Evolutionary conservation across 2,329 filamentous ascomycete genomes (phyloP), one percentile per base, ranked within the genome.

Genomic region (Colletotrichum spinosum): DNA sequence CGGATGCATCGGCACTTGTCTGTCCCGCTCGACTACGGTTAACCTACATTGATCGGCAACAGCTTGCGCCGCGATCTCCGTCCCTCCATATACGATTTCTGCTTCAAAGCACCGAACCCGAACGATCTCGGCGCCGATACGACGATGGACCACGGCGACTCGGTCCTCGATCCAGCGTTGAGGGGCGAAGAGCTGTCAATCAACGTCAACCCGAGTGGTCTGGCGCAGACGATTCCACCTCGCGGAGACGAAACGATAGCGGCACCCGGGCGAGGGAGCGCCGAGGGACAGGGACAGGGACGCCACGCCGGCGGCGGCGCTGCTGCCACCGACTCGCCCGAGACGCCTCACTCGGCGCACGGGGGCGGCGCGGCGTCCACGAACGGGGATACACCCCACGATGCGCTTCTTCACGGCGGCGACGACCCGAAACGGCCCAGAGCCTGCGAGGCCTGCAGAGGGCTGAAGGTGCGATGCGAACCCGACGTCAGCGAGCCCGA

Each of bases 381-480:
- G 25, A 25, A 25, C 41, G 59, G 55, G 39, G 64, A 64, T 33
- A 67, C 60, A 10, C 60, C 64, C 5, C 54, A 65, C 35, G 38
- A 59, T 17, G 64, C 64, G 33, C 42, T 34, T 12, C n/a, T 59
- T 4, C 60, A 58, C 39, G 66, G 60, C 10, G 56, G 34, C 6
- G 69, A 60, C 56, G 89, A 91, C 46, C 79, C 86, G 39, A 92
- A 91, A 76, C 87, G 91, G 60, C 84, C 88, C 4, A 86, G 91
- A 35, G 91, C 91, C 39, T 94, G 91, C 76, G 91, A 94, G 74
- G 88, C 90, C 3, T 94, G 91, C 73, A 88, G 91, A 50, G 87
- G 88, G 33, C 81, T 94, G 55, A 94, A 94, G 76, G 94, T 97
- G 65, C 91, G 93, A 70, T 97, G 94, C 79, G 93, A 97, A 73